Evolutionary conservation across 495 filamentous ascomycete species (phyloP), one percentile per base, ranked within the genome.

Genomic region (Cetradonia linearis): DNA sequence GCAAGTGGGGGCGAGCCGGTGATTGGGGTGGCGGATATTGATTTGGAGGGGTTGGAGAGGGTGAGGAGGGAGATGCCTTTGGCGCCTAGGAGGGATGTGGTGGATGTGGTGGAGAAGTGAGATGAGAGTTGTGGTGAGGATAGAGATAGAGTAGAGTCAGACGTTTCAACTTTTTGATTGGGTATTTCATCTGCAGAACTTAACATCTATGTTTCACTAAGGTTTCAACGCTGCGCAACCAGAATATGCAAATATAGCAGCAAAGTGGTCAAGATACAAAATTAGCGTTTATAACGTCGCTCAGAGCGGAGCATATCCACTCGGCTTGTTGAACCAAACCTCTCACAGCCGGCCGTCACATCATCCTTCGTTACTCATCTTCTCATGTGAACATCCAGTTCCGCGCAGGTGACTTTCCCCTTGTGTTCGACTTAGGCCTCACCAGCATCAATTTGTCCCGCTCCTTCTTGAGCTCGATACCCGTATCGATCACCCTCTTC

Each of bases 21-120:
- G 46, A 76, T 83, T 61, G 75, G 72, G 11, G 72, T 73, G 25
- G 76, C 73, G 9, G 75, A 81, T 56, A 76, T 80, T 52, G 78
- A 83, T 61, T 62, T 82, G 9, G 70, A 73, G 30, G 69, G 75
- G 13, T 66, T 83, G 48, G 68, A 73, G 18, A 79, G 77, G 66
- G 73, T 82, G 30, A 77, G 83, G 65, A 76, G 61, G 60, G 77
- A 84, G 66, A 83, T 88, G 78, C 85, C 86, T 8, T 69, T 89
- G 28, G 23, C 20, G 16, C 44, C 20, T 31, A 61, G 62, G 37
- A 61, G 28, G 28, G 62, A 64, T 54, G 27, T 61, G 10, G 53
- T 64, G 23, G 58, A 64, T 54, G 38, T 71, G 80, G 23, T 78
- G 85, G 65, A 71, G 76, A 62, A 23, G 37, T 42, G 10, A 10